Conservation (phyloP, 768 basidiomycete genomes). For the Cystobasidium ongulense region DNA sequence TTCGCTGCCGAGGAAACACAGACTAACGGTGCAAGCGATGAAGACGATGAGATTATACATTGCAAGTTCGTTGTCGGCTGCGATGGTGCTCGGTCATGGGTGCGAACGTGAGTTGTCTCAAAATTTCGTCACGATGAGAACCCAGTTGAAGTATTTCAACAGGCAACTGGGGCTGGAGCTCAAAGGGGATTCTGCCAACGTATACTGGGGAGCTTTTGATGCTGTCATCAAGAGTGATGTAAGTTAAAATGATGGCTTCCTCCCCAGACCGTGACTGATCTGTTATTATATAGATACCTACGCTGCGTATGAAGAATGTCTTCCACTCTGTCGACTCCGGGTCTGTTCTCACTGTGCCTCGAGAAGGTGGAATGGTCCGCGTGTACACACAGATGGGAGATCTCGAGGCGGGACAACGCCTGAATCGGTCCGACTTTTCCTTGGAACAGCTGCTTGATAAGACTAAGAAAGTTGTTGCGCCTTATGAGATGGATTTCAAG, state of each 20-base stretch:
- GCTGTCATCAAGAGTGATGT: slow-evolving; percentile 29
- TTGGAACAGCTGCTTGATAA: slow-evolving; percentile 35
- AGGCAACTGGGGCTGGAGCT: slow-evolving; percentile 33
- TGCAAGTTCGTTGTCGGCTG: slow-evolving; percentile 33
- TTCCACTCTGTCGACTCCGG: slow-evolving; percentile 28
- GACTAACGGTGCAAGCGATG: neutral
- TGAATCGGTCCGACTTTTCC: slow-evolving; percentile 33
- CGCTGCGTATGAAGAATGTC: slow-evolving; percentile 33
- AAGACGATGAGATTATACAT: slow-evolving; percentile 25
- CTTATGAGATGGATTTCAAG: slow-evolving; percentile 38
- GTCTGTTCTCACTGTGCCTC: slow-evolving; percentile 30
- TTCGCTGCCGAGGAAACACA: slow-evolving; percentile 32
- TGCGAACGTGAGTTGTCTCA: slow-evolving; percentile 10
- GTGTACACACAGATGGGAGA: slow-evolving; percentile 17
- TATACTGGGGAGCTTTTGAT: slow-evolving; percentile 35
- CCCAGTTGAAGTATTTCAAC: neutral
- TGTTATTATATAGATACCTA: slow-evolving; percentile 10
- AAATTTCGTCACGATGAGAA: too few species aligned
- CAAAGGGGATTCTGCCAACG: slow-evolving; percentile 34
- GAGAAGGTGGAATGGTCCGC: slow-evolving; percentile 30
- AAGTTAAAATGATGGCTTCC: neutral
- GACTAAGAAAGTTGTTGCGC: slow-evolving; percentile 34
- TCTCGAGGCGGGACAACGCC: slow-evolving; percentile 13
- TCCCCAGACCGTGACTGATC: neutral
- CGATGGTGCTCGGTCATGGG: slow-evolving; percentile 35